A percentile compares a stretch with the other conserved stretches of the same genome.
Evolutionary conservation across 2,329 filamentous ascomycete genomes (phyloP).

Genomic region (Ceratocystis variospora): DNA sequence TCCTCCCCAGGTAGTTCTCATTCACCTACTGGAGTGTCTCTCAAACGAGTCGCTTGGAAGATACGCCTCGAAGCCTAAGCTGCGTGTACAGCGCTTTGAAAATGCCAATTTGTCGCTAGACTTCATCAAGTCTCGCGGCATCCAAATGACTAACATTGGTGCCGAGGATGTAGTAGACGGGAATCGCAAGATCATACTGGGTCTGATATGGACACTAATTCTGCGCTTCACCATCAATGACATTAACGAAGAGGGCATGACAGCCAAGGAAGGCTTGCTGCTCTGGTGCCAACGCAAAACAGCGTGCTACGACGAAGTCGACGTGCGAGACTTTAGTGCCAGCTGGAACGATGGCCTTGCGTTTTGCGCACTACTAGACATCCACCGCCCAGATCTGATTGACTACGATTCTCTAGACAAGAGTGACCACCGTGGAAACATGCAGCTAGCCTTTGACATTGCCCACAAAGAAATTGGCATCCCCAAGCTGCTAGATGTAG

Average conservation of each 20-base stretch:
- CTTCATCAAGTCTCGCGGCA: slow-evolving; percentile 79
- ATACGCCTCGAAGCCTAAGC: slow-evolving; percentile 90
- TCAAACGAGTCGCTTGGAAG: slow-evolving; percentile 88
- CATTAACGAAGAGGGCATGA: slow-evolving; percentile 96
- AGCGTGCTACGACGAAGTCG: slow-evolving; percentile 92
- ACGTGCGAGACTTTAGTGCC: slow-evolving; percentile 83
- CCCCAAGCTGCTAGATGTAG: slow-evolving; percentile 85
- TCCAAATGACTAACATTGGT: slow-evolving; percentile 97
- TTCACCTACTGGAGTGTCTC: slow-evolving; percentile 93
- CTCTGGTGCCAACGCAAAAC: slow-evolving; percentile 98
- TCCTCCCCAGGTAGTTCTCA: slow-evolving; percentile 61
- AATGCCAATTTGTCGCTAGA: slow-evolving; percentile 94
- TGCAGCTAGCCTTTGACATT: slow-evolving; percentile 95
- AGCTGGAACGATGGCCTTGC: slow-evolving; percentile 98
- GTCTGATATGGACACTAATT: slow-evolving; percentile 97
- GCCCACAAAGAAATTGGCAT: slow-evolving; percentile 94
- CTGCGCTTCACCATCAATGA: slow-evolving; percentile 95
- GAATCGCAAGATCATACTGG: slow-evolving; percentile 92
- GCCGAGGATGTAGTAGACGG: slow-evolving; percentile 97
- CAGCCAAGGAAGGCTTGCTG: slow-evolving; percentile 86
- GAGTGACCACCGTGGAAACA: slow-evolving; percentile 85
- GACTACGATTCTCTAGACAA: slow-evolving; percentile 94
- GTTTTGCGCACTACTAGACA: slow-evolving; percentile 91
- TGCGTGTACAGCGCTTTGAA: slow-evolving; percentile 93
- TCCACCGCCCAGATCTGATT: slow-evolving; percentile 91